phyloP scores from a whole-genome alignment of 2,329 filamentous ascomycete species.

The Scedosporium apiospermum region DNA sequence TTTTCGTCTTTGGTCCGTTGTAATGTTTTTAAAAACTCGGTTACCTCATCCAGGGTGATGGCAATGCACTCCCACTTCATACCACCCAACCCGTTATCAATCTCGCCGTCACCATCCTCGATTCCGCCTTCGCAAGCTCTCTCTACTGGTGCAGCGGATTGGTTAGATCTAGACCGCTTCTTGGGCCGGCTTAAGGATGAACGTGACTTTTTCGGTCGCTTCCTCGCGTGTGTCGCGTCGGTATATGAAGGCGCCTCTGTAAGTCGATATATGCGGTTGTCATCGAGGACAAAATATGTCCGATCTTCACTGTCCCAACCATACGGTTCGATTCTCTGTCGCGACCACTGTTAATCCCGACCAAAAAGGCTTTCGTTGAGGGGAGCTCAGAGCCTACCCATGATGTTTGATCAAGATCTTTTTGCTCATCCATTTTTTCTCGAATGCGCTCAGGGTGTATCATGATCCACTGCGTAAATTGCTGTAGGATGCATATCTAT shows the following conservation, averaged over 20 bases:
- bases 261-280: slow-evolving; percentile 83
- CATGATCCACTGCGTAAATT: slow-evolving; percentile 83
- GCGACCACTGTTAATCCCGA: slow-evolving; percentile 12
- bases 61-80: slow-evolving; percentile 90
- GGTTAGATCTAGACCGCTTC: neutral
- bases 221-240: slow-evolving; percentile 37
- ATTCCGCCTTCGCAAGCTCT: neutral
- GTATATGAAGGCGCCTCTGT: slow-evolving; percentile 62
- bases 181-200: neutral
- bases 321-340: slow-evolving; percentile 64
- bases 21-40: slow-evolving; percentile 59
- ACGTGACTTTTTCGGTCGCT: slow-evolving; percentile 62
- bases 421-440: slow-evolving; percentile 74
- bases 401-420: slow-evolving; percentile 67
- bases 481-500: slow-evolving; percentile 69
- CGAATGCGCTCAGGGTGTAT: slow-evolving; percentile 79
- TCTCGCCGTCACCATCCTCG: slow-evolving; percentile 22
- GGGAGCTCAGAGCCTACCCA: slow-evolving; percentile 58
- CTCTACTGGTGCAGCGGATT: neutral
- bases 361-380: neutral
- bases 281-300: slow-evolving; percentile 83
- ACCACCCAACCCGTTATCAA: slow-evolving; percentile 46
- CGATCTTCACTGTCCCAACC: slow-evolving; percentile 86
- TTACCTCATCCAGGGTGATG: slow-evolving; percentile 70
- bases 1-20: slow-evolving; percentile 72